Percentiles rank a stretch among this genome's conserved stretches.
Evolutionary conservation across 176 grass and related monocot genomes (phyloP).

Genomic region (Aechmea fasciata): DNA sequence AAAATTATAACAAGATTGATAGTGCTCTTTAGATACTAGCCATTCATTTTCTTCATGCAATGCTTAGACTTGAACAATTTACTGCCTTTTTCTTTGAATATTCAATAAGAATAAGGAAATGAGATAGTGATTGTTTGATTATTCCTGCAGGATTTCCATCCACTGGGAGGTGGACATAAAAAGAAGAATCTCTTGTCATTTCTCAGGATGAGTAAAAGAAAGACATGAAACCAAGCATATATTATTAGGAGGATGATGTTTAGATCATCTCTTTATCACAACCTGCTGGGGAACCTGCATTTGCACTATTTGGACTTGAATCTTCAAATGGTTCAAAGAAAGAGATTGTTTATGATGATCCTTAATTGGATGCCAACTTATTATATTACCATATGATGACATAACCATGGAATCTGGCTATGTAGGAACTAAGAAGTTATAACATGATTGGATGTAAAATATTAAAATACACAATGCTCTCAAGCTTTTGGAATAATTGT

Average conservation of each 20-base stretch:
- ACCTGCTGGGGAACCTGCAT: not conserved
- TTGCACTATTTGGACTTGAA: not conserved
- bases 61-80: not conserved
- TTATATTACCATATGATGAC: too few species aligned
- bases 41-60: not conserved
- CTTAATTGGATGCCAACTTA: too few species aligned
- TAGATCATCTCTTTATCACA: not conserved
- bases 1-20: too few species aligned
- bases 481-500: too few species aligned
- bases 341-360: too few species aligned
- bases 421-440: too few species aligned
- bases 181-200: constrained; percentile 67
- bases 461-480: too few species aligned
- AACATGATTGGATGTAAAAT: too few species aligned
- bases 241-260: constrained; percentile 1
- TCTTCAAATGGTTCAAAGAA: too few species aligned
- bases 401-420: too few species aligned
- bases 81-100: not conserved
- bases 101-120: constrained; percentile 19
- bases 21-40: too few species aligned
- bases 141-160: constrained; percentile 30
- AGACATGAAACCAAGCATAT: constrained; percentile 20
- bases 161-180: constrained; percentile 23
- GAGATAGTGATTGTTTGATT: constrained; percentile 4
- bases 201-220: constrained; percentile 37